These are phyloP conservation scores for Monilinia aucupariae DNA, from an alignment of 2,329 filamentous ascomycete genomes.

Conservation along the genomic window DNA sequence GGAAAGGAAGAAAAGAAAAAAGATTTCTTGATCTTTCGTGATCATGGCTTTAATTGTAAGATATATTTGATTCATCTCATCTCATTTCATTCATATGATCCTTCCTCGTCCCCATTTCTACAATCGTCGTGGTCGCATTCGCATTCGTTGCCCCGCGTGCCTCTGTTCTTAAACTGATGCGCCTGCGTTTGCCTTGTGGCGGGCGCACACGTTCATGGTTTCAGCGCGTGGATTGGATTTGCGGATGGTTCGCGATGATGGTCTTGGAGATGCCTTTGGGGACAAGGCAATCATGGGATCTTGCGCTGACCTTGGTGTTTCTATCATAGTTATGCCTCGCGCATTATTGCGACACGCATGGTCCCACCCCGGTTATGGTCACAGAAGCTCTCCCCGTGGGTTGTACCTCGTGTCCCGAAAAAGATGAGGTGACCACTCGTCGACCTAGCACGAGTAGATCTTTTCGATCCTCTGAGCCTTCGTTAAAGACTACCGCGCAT, in stretches of 20 bases:
- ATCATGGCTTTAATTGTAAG: conserved; percentile 36
- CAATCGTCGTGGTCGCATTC: no score
- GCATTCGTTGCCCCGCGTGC: conserved; percentile 6
- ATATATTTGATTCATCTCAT: background rate
- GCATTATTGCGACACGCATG: conserved; percentile 66
- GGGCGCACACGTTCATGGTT: background rate
- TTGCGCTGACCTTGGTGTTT: conserved; percentile 22
- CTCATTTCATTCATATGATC: background rate
- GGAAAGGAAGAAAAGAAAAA: background rate
- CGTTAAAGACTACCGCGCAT: conserved; percentile 15
- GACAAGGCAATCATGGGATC: conserved; percentile 4
- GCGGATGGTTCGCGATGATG: background rate
- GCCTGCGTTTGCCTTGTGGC: conserved; percentile 5
- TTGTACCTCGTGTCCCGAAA: conserved; percentile 55
- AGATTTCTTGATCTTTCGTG: conserved; percentile 8
- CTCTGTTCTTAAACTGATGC: background rate
- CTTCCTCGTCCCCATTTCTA: conserved; percentile 1
- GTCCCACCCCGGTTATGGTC: conserved; percentile 64
- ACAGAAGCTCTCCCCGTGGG: conserved; percentile 59
- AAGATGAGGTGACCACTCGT: conserved; percentile 32
- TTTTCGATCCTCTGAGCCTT: conserved; percentile 23
- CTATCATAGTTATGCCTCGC: conserved; percentile 57
- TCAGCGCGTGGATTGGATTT: background rate
- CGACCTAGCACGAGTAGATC: conserved; percentile 30
- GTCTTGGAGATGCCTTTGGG: background rate